Evolutionary conservation across 1,139 yeast species (phyloP).

Genomic region (Pichia cactophila): DNA sequence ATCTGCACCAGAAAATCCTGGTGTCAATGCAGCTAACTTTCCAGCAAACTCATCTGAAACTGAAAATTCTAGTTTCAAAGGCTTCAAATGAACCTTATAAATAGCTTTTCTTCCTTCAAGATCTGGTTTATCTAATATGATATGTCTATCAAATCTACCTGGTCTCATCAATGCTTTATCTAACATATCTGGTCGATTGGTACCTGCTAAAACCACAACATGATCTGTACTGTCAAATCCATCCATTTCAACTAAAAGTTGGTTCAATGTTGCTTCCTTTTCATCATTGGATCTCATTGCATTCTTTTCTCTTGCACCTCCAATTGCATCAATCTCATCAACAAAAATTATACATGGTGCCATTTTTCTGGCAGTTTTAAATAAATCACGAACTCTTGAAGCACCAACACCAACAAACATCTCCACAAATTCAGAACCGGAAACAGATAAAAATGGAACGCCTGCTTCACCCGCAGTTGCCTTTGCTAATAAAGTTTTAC

Average conservation of each 20-base stretch:
- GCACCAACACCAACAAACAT: slow-evolving; percentile 99
- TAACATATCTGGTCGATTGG: slow-evolving; percentile 71
- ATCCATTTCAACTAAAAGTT: slow-evolving; percentile 77
- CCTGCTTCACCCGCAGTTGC: slow-evolving; percentile 87
- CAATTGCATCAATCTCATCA: slow-evolving; percentile 83
- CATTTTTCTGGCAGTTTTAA: slow-evolving; percentile 70
- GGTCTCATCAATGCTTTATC: slow-evolving; percentile 77
- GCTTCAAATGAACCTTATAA: slow-evolving; percentile 60
- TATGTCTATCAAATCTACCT: slow-evolving; percentile 77
- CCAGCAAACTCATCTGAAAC: slow-evolving; percentile 60
- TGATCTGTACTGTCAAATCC: slow-evolving; percentile 71
- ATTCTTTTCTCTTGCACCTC: slow-evolving; percentile 56
- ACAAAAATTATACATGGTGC: slow-evolving; percentile 77
- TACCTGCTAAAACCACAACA: slow-evolving; percentile 76
- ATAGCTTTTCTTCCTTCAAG: slow-evolving; percentile 72
- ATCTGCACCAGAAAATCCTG: slow-evolving; percentile 83
- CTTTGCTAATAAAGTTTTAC: slow-evolving; percentile 72
- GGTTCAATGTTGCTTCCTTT: slow-evolving; percentile 73
- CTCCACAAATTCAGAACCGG: slow-evolving; percentile 98
- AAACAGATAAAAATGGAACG: slow-evolving; percentile 75
- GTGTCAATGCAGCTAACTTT: slow-evolving; percentile 69
- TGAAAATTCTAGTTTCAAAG: slow-evolving; percentile 41
- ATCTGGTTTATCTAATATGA: slow-evolving; percentile 67
- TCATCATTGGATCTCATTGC: slow-evolving; percentile 68
- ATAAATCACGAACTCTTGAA: slow-evolving; percentile 72